phyloP scores from a whole-genome alignment of 2,329 filamentous ascomycete genomes.

The Fusarium graminum region DNA sequence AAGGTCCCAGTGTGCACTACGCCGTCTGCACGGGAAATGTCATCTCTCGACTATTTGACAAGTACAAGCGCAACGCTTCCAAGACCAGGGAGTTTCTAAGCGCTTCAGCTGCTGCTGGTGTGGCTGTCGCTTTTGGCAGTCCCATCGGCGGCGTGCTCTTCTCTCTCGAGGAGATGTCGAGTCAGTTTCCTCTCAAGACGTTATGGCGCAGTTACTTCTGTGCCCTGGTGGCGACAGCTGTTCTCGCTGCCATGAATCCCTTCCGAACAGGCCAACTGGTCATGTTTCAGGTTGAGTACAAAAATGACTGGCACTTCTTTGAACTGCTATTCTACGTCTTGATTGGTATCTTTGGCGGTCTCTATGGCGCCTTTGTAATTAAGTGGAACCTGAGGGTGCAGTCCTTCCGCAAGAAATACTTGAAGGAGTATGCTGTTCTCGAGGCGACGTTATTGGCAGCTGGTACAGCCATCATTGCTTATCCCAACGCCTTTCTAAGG shows the following conservation, averaged over 20 bases:
- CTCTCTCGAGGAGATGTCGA: conserved; percentile 97
- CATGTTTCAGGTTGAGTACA: conserved; percentile 98
- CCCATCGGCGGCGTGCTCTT: conserved; percentile 97
- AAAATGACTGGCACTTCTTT: conserved; percentile 98
- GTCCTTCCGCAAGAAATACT: conserved; percentile 93
- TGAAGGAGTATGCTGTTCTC: conserved; percentile 84
- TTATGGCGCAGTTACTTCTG: conserved; percentile 99
- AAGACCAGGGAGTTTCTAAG: conserved; percentile 96
- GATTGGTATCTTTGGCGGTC: conserved; percentile 90
- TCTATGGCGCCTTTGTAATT: conserved; percentile 97
- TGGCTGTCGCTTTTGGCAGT: conserved; percentile 96
- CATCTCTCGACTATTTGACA: conserved; percentile 91
- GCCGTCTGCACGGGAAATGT: conserved; percentile 98
- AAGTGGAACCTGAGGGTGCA: conserved; percentile 96
- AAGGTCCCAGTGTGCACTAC: conserved; percentile 98
- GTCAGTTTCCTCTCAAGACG: conserved; percentile 95
- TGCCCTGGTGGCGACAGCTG: conserved; percentile 92
- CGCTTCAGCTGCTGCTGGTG: conserved; percentile 92
- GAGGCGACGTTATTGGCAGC: conserved; percentile 88
- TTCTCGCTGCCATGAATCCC: conserved; percentile 95
- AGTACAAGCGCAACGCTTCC: conserved; percentile 90
- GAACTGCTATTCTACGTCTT: conserved; percentile 93
- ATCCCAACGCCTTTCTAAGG: conserved; percentile 92
- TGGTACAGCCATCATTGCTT: conserved; percentile 91
- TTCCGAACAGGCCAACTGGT: conserved; percentile 97